Percentiles rank a stretch among this genome's conserved stretches.
Conservation (phyloP, 495 filamentous ascomycete genomes). For the Penicillium longicatenatum region DNA sequence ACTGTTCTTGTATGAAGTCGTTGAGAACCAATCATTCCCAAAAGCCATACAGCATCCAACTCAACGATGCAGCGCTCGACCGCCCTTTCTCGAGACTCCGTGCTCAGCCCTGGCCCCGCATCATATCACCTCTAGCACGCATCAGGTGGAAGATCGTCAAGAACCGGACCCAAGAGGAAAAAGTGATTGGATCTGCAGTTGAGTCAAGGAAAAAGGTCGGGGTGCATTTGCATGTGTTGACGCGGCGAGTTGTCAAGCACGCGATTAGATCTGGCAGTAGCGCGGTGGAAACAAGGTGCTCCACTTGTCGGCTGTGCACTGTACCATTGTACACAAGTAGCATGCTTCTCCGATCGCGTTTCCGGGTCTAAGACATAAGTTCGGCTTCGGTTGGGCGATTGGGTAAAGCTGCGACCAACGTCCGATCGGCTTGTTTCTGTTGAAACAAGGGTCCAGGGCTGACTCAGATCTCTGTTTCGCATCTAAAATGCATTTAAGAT, state of each 20-base stretch:
- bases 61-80: constrained; percentile 10
- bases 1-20: background rate
- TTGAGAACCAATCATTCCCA: constrained; percentile 9
- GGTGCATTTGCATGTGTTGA: constrained; percentile 23
- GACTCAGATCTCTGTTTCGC: constrained; percentile 22
- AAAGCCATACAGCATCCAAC: background rate
- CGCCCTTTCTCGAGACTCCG: constrained; percentile 15
- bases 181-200: constrained; percentile 17
- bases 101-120: constrained; percentile 20
- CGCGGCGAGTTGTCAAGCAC: constrained; percentile 23
- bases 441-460: constrained; percentile 32
- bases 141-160: constrained; percentile 25
- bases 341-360: constrained; percentile 15
- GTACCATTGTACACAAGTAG: constrained; percentile 6
- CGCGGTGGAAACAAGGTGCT: constrained; percentile 3
- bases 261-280: constrained; percentile 25
- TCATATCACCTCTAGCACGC: constrained; percentile 9
- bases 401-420: constrained; percentile 17
- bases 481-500: constrained; percentile 3
- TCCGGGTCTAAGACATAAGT: constrained; percentile 5
- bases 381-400: constrained; percentile 18
- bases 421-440: constrained; percentile 16
- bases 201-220: constrained; percentile 6
- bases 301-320: background rate
- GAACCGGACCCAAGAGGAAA: background rate